A percentile compares a stretch with the other conserved stretches of the same genome.
Conservation (phyloP, 2,329 filamentous ascomycete species). For the Setomelanomma holmii region DNA sequence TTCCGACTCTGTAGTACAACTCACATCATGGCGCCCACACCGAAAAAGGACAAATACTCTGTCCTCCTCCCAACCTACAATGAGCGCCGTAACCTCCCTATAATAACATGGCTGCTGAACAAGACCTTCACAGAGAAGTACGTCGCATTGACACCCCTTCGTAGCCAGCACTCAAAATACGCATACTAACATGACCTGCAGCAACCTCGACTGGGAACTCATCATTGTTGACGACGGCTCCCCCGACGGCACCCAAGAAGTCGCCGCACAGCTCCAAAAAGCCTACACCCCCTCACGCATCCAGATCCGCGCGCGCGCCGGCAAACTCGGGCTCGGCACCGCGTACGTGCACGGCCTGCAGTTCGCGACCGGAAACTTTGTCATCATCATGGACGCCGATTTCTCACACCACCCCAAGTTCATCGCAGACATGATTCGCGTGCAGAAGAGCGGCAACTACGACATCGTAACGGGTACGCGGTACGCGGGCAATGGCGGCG, state of each 20-base stretch:
- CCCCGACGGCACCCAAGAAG: slow-evolving; percentile 90
- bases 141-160: slow-evolving; percentile 36
- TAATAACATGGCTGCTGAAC: slow-evolving; percentile 93
- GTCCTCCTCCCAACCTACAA: slow-evolving; percentile 99
- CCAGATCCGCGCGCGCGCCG: slow-evolving; percentile 83
- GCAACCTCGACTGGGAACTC: slow-evolving; percentile 94
- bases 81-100: slow-evolving; percentile 94
- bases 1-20: slow-evolving; percentile 20
- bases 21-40: slow-evolving; percentile 38
- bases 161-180: not conserved
- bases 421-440: slow-evolving; percentile 89
- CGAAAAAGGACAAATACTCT: slow-evolving; percentile 81
- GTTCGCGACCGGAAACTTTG: slow-evolving; percentile 89
- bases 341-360: slow-evolving; percentile 95
- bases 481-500: slow-evolving; percentile 84
- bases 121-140: slow-evolving; percentile 90
- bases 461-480: slow-evolving; percentile 97
- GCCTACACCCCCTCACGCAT: slow-evolving; percentile 80
- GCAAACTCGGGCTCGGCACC: slow-evolving; percentile 96
- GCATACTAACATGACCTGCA: slow-evolving; percentile 47
- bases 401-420: slow-evolving; percentile 99
- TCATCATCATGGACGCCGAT: slow-evolving; percentile 99
- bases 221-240: slow-evolving; percentile 98
- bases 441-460: slow-evolving; percentile 79
- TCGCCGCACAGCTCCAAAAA: slow-evolving; percentile 88